Conservation (phyloP, 352 stramenopile genomes). For the Pythium rhizo-oryzae region DNA sequence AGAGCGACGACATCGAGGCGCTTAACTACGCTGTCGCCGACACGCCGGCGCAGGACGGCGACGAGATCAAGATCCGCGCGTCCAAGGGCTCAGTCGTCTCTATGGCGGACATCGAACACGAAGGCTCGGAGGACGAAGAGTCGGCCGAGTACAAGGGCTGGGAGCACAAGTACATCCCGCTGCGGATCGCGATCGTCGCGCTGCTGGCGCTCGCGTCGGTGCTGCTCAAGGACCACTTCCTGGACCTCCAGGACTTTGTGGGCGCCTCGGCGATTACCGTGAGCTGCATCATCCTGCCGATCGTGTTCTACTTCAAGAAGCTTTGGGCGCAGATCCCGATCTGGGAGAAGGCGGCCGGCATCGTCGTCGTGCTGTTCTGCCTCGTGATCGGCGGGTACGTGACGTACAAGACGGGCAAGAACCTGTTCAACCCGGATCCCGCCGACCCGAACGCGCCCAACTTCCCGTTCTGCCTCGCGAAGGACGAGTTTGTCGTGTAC, state of each 20-base stretch:
- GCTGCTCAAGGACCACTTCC: slow-evolving; percentile 43
- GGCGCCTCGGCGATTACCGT: slow-evolving; percentile 56
- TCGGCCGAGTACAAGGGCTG: slow-evolving; percentile 45
- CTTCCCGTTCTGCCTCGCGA: slow-evolving; percentile 36
- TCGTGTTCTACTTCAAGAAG: slow-evolving; percentile 72
- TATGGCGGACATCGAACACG: slow-evolving; percentile 36
- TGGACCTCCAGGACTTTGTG: slow-evolving; percentile 64
- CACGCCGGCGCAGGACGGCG: slow-evolving; percentile 26
- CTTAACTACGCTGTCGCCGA: slow-evolving; percentile 25
- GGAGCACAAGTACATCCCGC: slow-evolving; percentile 50
- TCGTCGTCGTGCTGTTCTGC: neutral
- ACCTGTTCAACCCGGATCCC: slow-evolving; percentile 1
- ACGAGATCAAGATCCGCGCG: slow-evolving; percentile 9
- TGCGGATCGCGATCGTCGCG: slow-evolving; percentile 56
- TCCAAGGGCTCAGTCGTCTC: slow-evolving; percentile 23
- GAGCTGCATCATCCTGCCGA: slow-evolving; percentile 65
- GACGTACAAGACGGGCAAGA: slow-evolving; percentile 13
- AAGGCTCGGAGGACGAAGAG: slow-evolving; percentile 26
- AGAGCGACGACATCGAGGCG: slow-evolving; percentile 34
- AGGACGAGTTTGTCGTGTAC: slow-evolving; percentile 26
- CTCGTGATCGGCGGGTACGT: slow-evolving; percentile 11
- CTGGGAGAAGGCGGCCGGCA: neutral
- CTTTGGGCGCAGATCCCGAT: slow-evolving; percentile 42
- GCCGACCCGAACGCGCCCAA: neutral
- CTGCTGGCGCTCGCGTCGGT: slow-evolving; percentile 38